Conservation (phyloP, 345 rosid species). For the Garcia nutans region DNA sequence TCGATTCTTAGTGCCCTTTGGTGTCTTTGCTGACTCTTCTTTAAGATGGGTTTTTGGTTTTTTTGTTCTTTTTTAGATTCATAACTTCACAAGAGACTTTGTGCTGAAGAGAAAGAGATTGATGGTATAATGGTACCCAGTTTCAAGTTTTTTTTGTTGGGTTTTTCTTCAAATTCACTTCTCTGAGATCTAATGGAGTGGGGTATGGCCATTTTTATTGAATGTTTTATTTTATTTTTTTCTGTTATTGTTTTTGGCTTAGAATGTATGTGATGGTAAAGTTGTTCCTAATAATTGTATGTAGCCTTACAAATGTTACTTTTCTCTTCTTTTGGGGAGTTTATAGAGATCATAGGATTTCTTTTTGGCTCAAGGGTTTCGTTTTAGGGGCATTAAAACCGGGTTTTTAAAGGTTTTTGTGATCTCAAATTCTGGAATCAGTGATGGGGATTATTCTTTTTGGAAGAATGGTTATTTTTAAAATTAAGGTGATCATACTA, state of each 20-base stretch:
- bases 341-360: conserved; percentile 30
- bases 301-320: conserved; percentile 38
- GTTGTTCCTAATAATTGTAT: conserved; percentile 28
- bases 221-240: conserved; percentile 11
- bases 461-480: conserved; percentile 21
- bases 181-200: conserved; percentile 55
- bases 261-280: conserved; percentile 73
- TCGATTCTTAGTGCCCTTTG: conserved; percentile 27
- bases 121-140: conserved; percentile 37
- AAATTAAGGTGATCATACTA: conserved; percentile 29
- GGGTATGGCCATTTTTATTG: conserved; percentile 52
- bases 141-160: conserved; percentile 26
- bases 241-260: conserved; percentile 43
- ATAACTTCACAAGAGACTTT: conserved; percentile 26
- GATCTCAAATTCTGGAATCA: conserved; percentile 36
- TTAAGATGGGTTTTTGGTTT: conserved; percentile 24
- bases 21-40: conserved; percentile 28
- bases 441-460: conserved; percentile 30
- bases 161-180: conserved; percentile 39
- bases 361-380: conserved; percentile 29
- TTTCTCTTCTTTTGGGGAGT: conserved; percentile 21
- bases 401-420: conserved; percentile 26
- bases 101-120: conserved; percentile 37
- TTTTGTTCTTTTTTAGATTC: conserved; percentile 22
- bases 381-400: conserved; percentile 28